phyloP scores from a whole-genome alignment of 2,329 filamentous ascomycete species.

The Xylariaceae sp. region DNA sequence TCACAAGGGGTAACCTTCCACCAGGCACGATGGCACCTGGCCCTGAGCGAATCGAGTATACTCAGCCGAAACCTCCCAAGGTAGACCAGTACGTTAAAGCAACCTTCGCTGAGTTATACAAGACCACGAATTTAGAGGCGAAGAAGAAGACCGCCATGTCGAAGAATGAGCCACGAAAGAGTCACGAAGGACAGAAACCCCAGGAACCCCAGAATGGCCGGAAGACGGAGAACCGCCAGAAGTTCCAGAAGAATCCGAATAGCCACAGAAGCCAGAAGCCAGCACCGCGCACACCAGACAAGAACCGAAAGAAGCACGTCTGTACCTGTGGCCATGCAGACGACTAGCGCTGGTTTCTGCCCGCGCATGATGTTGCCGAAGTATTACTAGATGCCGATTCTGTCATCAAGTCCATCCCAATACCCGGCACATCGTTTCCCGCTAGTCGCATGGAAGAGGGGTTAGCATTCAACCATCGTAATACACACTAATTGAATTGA shows the following conservation, averaged over 20 bases:
- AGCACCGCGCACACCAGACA: background rate
- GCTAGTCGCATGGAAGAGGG: too few species aligned
- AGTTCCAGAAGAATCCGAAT: too few species aligned
- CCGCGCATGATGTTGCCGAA: background rate
- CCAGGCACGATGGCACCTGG: slow-evolving; percentile 4
- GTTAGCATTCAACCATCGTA: too few species aligned
- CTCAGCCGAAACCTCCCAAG: background rate
- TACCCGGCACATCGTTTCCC: too few species aligned
- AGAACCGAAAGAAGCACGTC: background rate
- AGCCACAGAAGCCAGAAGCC: background rate
- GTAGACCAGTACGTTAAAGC: background rate
- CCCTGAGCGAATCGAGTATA: background rate
- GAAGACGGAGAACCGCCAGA: too few species aligned
- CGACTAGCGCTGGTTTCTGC: background rate
- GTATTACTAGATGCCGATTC: too few species aligned
- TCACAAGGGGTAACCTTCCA: slow-evolving; percentile 14
- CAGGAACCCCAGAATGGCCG: too few species aligned
- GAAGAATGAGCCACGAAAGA: background rate
- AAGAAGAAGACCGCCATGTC: background rate
- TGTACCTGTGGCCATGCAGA: background rate
- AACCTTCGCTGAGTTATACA: background rate
- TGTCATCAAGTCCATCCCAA: too few species aligned
- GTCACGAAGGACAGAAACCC: too few species aligned
- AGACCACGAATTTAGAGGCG: background rate
- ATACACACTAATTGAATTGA: too few species aligned